Conservation (phyloP, 495 filamentous ascomycete species). For the Lasiosphaeria miniovina region DNA sequence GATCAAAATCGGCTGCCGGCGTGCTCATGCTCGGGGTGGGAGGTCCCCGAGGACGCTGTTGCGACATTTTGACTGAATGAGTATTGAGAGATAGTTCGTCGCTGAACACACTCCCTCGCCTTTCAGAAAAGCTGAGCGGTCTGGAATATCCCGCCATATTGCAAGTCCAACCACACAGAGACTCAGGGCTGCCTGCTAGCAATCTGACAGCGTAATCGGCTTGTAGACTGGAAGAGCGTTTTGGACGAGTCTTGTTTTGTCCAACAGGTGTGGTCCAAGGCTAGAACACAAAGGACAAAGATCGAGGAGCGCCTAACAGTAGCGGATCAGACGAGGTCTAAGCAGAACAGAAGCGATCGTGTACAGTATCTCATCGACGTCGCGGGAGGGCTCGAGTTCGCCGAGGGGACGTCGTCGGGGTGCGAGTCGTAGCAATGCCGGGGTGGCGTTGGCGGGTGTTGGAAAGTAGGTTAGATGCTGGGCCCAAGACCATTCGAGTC, state of each 20-base stretch:
- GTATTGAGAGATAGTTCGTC: conserved; percentile 46
- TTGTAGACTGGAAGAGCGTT: no score
- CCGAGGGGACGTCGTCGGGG: no score
- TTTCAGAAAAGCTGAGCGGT: conserved; percentile 42
- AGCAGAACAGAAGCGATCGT: no score
- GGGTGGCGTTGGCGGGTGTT: conserved; percentile 4
- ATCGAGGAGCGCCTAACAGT: no score
- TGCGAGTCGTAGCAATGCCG: neutral
- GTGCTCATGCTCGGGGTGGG: conserved; percentile 58
- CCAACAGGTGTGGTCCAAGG: no score
- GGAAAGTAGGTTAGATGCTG: neutral
- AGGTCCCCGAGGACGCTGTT: conserved; percentile 46
- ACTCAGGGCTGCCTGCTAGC: neutral
- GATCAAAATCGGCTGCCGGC: conserved; percentile 54
- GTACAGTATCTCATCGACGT: no score
- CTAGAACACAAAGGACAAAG: no score
- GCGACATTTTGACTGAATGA: conserved; percentile 45
- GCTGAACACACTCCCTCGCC: conserved; percentile 41
- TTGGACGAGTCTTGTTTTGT: no score
- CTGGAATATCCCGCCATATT: conserved; percentile 41
- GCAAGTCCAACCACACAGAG: neutral
- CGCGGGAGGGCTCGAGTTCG: no score
- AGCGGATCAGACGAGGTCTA: no score
- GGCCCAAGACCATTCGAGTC: conserved; percentile 10
- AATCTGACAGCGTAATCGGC: neutral